Base-by-base conservation (phyloP, 371 early-diverging fungal species). In the Basidiobolus meristosporus region DNA sequence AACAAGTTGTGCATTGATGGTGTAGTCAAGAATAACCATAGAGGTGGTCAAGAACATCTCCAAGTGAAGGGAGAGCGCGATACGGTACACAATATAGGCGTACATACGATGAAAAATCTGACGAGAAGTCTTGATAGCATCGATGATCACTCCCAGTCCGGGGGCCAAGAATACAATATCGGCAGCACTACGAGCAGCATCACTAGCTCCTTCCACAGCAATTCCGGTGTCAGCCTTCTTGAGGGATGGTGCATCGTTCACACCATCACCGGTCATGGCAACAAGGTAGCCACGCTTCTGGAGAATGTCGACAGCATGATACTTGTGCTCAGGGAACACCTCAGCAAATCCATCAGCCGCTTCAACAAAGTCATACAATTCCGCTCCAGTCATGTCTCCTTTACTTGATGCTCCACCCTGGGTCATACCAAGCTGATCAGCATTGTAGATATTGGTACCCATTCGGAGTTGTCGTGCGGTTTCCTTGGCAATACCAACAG, bases 171-270 rank as follows among this genome's bases (percentile, higher is more conserved):
- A 65, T 38, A 82, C 80, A 44, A 77, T 77, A 55, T 75, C 75
- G 28, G 76, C 72, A 42, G 78, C 78, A 45, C 72, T 67, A 44
- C 76, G 74, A 31, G 82, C 78, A 39, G 77, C 77, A 51, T 77
- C 77, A 31, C 75, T 68, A 34, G 73, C 73, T 47, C 71, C 77
- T 36, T 68, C 82, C 53, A 91, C 84, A 40, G 81, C 81, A 45
- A 80, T 71, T 59, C 81, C 81, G 39, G 77, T 75, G 48, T 80
- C 75, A 44, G 81, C 81, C 65, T 76, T 76, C 52, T 72, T 70
- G 46, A 97, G 78, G 36, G 95, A 91, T 15, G 87, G 90, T 7
- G 90, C 85, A 60, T 92, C 97, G 60, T 91, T 92, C 40, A 89
- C 88, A 64, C 92, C 91, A 59, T 92, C 91, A 49, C 97, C 96